Evolutionary conservation across 176 grass and related monocot species (phyloP), one percentile per base, ranked within the genome.

Genomic region (Ampelocalamus luodianensis): DNA sequence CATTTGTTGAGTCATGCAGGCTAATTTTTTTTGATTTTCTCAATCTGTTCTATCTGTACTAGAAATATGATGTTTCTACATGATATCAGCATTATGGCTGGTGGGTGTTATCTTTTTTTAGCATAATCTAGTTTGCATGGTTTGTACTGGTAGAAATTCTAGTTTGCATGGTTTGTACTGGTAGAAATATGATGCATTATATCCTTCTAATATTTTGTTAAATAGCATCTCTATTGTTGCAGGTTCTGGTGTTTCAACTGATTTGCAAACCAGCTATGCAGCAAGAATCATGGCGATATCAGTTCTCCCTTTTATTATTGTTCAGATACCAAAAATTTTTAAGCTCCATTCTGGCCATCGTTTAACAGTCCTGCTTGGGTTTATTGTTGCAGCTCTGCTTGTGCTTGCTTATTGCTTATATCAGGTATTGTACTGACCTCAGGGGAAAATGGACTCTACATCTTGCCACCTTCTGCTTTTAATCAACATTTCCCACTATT

Each of bases 231-330:
- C 40, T 20, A 23, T 79, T 58, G 63, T 83, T 68, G 54, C 67
- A 98, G 96, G 87, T 1, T 92, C 91, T 88, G 96, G 91, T 72
- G 90, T 96, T 90, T 85, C 93, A 61, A 94, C 93, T 37, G 96
- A 99, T 77, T 38, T 86, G 69, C 85, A 86, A 78, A 99, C 96
- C 39, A 96, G 91, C 77, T 89, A 90, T 79, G 91, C 96, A 36
- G 89, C 96, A 82, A 88, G 91, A 74, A 99, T 99, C 18, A 96
- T 99, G 96, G 71, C 44, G 4, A 59, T 99, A 89, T 99, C 96
- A 75, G 44, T 99, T 62, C 40, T 96, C 51, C 96, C 96, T 12
- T 99, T 99, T 79, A 85, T 99, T 17, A 82, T 99, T 86, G 94
- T 96, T 67, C 93, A 99, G 72, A 75, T 99, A 49, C 96, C 93